These are phyloP conservation scores for Penicillium goetzii DNA, from an alignment of 495 filamentous ascomycete genomes.

Conservation along the genomic window DNA sequence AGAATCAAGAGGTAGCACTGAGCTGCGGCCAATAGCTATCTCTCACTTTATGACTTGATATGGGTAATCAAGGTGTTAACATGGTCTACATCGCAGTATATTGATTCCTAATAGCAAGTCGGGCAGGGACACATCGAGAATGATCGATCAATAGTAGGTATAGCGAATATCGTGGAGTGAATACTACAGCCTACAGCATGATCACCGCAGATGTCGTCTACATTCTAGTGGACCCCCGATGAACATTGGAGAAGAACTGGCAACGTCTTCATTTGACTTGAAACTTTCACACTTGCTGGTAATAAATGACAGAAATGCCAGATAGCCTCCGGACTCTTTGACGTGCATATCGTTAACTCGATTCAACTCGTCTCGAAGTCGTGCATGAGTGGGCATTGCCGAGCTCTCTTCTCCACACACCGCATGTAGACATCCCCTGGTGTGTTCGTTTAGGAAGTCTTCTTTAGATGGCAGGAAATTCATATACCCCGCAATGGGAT, in stretches of 20 bases:
- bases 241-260: background rate
- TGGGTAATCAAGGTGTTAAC: background rate
- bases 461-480: slow-evolving; percentile 14
- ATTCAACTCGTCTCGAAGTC: background rate
- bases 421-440: slow-evolving; percentile 3
- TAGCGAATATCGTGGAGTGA: background rate
- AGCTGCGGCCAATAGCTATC: background rate
- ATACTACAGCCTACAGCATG: background rate
- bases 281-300: slow-evolving; percentile 1
- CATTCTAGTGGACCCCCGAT: background rate
- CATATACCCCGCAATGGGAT: slow-evolving; percentile 22
- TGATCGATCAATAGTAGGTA: background rate
- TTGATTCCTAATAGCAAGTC: too few relatives aligned
- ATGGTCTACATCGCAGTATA: background rate
- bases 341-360: slow-evolving; percentile 1
- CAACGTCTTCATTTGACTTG: slow-evolving; percentile 14
- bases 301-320: slow-evolving; percentile 10
- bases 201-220: background rate
- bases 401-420: background rate
- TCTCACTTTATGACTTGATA: background rate
- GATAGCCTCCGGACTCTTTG: background rate
- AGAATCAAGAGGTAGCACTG: background rate
- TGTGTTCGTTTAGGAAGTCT: background rate
- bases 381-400: slow-evolving; percentile 4
- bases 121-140: too few relatives aligned